These are phyloP conservation scores for Saccharomyces hybrid DNA, from an alignment of 1,139 yeast genomes.

Conservation along the genomic window DNA sequence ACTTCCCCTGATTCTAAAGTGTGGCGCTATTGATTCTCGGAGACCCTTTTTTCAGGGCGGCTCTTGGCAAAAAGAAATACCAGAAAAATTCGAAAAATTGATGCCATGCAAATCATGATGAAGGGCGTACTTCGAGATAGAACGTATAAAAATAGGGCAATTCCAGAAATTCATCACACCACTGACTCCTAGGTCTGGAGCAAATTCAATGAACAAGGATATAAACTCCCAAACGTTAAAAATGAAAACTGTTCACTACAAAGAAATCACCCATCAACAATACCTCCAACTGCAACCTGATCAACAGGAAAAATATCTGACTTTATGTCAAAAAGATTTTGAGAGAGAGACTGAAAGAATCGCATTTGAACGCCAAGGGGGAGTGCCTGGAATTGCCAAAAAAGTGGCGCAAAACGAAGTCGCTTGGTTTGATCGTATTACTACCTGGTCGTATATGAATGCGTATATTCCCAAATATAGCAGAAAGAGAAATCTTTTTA, in stretches of 20 bases:
- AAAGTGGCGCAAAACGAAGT: conserved; percentile 10
- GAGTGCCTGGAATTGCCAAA: conserved; percentile 9
- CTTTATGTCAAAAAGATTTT: conserved; percentile 9
- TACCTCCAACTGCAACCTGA: background rate
- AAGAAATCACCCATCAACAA: background rate
- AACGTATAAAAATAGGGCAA: background rate
- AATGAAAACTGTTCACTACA: background rate
- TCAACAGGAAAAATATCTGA: conserved; percentile 9
- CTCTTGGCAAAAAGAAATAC: background rate
- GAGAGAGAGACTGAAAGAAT: conserved; percentile 9
- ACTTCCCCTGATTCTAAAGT: background rate
- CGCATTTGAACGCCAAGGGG: conserved; percentile 12
- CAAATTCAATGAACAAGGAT: background rate
- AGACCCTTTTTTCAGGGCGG: background rate
- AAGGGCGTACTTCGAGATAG: background rate
- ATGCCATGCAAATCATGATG: background rate
- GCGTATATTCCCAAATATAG: conserved; percentile 9
- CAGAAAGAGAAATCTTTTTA: background rate
- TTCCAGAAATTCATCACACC: background rate
- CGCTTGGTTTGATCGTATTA: conserved; percentile 10
- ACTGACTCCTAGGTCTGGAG: background rate
- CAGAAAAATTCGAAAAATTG: background rate
- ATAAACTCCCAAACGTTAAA: background rate
- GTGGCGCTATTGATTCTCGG: background rate
- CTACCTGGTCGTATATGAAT: conserved; percentile 13